phyloP scores from a whole-genome alignment of 129 eudicot species.

The Apium graveolens region DNA sequence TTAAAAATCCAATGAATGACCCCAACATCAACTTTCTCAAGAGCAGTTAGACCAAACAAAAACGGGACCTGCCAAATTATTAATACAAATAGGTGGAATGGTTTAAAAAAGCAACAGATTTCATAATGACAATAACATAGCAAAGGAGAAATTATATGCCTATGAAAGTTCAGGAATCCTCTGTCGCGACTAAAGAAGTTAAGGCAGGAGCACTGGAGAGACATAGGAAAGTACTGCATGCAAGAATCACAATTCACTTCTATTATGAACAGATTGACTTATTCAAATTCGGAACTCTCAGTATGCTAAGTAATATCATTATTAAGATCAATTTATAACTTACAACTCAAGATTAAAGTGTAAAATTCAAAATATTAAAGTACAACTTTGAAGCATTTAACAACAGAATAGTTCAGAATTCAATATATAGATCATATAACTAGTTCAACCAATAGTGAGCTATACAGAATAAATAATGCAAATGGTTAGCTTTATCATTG shows the following conservation, averaged over 20 bases:
- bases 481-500: background rate
- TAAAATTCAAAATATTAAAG: background rate
- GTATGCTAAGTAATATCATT: background rate
- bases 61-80: slow-evolving; percentile 60
- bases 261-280: background rate
- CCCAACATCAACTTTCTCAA: slow-evolving; percentile 60
- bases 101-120: background rate
- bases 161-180: background rate
- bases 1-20: slow-evolving; percentile 82
- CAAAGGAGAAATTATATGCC: background rate
- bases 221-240: background rate
- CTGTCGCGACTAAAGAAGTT: background rate
- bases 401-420: background rate
- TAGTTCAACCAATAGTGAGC: background rate
- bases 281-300: background rate
- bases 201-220: background rate
- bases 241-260: background rate
- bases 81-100: background rate
- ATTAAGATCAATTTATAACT: background rate
- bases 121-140: background rate
- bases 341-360: background rate
- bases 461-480: background rate
- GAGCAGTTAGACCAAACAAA: slow-evolving; percentile 72
- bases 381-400: background rate
- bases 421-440: background rate